These are phyloP conservation scores for Xylariaceae sp. DNA, from an alignment of 2,329 filamentous ascomycete genomes.

Conservation along the genomic window DNA sequence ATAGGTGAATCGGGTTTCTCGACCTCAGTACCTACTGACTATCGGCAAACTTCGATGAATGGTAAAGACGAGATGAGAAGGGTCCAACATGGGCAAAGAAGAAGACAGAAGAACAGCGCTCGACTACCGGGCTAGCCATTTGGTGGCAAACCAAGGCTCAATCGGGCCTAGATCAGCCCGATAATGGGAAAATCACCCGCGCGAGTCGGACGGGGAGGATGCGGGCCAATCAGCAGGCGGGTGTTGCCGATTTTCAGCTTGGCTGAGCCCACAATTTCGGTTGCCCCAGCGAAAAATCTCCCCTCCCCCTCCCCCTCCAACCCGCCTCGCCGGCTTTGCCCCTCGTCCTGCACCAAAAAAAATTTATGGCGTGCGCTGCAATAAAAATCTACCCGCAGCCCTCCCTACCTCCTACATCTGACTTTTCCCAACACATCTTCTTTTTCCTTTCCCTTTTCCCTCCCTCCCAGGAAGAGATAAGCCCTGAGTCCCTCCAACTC, in stretches of 20 bases:
- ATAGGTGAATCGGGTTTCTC: no score
- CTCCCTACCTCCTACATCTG: conserved; percentile 4
- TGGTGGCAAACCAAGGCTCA: no score
- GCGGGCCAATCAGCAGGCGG: not conserved
- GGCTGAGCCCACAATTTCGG: conserved; percentile 4
- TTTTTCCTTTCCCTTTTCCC: conserved; percentile 4
- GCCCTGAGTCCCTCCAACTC: conserved; percentile 13
- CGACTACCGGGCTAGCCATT: no score
- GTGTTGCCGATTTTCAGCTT: conserved; percentile 3
- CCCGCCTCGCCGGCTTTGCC: not conserved
- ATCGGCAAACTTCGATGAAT: no score
- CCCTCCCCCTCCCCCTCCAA: conserved; percentile 6
- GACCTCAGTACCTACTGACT: no score
- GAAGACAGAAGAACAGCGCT: no score
- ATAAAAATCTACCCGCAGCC: conserved; percentile 14
- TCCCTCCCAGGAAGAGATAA: conserved; percentile 13
- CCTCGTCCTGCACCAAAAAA: conserved; percentile 9
- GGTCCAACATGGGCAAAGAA: no score
- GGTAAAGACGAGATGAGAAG: no score
- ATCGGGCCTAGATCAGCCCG: no score
- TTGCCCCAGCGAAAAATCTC: conserved; percentile 3
- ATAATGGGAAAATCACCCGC: no score
- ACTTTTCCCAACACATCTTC: conserved; percentile 7
- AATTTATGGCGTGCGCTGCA: conserved; percentile 8
- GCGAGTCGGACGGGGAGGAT: no score